Evolutionary conservation across 1,284 basidiomycete genomes (phyloP).

Genomic region (Gomphus bonarii): DNA sequence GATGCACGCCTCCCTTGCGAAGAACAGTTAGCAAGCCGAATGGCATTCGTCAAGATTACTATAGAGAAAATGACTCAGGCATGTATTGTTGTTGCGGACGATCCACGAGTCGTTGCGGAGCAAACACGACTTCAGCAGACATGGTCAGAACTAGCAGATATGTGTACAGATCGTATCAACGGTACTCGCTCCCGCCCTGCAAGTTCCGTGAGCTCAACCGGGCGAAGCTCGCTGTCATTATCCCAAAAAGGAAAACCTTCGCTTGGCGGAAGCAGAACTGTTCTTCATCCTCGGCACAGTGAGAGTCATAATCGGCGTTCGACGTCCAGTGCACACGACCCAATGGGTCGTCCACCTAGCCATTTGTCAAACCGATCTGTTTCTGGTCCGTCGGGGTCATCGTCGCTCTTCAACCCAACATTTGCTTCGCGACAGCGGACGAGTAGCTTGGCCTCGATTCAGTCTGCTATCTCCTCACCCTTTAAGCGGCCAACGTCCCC

Average conservation of each 20-base stretch:
- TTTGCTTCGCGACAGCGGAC: constrained; percentile 76
- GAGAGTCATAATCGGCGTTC: constrained; percentile 26
- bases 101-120: constrained; percentile 49
- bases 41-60: constrained; percentile 46
- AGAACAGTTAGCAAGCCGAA: constrained; percentile 50
- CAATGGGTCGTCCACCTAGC: constrained; percentile 19
- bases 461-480: constrained; percentile 22
- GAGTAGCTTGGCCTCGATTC: constrained; percentile 40
- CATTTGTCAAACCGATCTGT: constrained; percentile 22
- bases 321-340: constrained; percentile 38
- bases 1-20: constrained; percentile 37
- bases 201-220: constrained; percentile 43
- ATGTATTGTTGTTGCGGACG: constrained; percentile 34
- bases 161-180: constrained; percentile 56
- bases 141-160: constrained; percentile 69
- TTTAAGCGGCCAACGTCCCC: constrained; percentile 23
- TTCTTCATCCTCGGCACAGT: constrained; percentile 17
- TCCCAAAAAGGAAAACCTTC: constrained; percentile 16
- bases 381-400: constrained; percentile 22
- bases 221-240: constrained; percentile 37
- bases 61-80: constrained; percentile 36
- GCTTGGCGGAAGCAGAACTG: constrained; percentile 16
- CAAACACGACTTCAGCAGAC: constrained; percentile 58
- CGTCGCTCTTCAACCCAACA: constrained; percentile 46
- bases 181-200: constrained; percentile 52